phyloP scores from a whole-genome alignment of 2,329 filamentous ascomycete genomes.

The Scopulariopsis brevicaulis region DNA sequence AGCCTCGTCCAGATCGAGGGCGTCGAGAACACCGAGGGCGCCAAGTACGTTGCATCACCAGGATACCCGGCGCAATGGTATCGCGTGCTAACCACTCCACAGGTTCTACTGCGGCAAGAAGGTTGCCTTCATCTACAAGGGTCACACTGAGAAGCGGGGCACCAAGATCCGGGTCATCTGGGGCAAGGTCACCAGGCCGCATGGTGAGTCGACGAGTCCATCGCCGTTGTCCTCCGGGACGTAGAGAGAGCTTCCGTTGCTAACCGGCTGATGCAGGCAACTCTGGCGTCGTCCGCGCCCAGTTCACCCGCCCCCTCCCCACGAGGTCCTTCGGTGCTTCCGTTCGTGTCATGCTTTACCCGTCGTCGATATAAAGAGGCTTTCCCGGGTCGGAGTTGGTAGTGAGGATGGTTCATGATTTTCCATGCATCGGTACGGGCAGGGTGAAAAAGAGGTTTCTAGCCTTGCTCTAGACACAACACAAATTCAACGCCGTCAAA shows the following conservation, averaged over 20 bases:
- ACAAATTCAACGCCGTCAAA: slow-evolving; percentile 41
- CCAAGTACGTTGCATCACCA: slow-evolving; percentile 54
- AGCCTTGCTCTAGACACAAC: slow-evolving; percentile 38
- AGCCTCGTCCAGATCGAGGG: slow-evolving; percentile 98
- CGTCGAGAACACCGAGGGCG: slow-evolving; percentile 80
- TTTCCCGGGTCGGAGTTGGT: slow-evolving; percentile 45
- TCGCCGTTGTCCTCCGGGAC: background rate
- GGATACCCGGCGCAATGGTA: background rate
- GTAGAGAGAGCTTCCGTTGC: background rate
- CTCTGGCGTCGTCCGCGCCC: slow-evolving; percentile 94
- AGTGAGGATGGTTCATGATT: slow-evolving; percentile 50
- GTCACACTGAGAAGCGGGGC: slow-evolving; percentile 85
- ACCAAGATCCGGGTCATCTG: slow-evolving; percentile 99
- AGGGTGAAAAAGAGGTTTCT: slow-evolving; percentile 35
- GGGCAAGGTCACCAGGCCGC: slow-evolving; percentile 94
- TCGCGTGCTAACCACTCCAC: slow-evolving; percentile 5
- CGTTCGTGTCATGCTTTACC: slow-evolving; percentile 96
- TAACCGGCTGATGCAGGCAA: slow-evolving; percentile 50
- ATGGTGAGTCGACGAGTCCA: slow-evolving; percentile 51
- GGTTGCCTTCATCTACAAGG: slow-evolving; percentile 97
- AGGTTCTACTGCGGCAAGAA: slow-evolving; percentile 98
- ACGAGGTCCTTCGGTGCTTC: slow-evolving; percentile 93
- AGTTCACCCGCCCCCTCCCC: slow-evolving; percentile 93
- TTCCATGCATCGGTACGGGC: slow-evolving; percentile 48
- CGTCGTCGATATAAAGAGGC: slow-evolving; percentile 81